Evolutionary conservation across 768 basidiomycete genomes (phyloP).

Genomic region (Candolleomyces aberdarensis): DNA sequence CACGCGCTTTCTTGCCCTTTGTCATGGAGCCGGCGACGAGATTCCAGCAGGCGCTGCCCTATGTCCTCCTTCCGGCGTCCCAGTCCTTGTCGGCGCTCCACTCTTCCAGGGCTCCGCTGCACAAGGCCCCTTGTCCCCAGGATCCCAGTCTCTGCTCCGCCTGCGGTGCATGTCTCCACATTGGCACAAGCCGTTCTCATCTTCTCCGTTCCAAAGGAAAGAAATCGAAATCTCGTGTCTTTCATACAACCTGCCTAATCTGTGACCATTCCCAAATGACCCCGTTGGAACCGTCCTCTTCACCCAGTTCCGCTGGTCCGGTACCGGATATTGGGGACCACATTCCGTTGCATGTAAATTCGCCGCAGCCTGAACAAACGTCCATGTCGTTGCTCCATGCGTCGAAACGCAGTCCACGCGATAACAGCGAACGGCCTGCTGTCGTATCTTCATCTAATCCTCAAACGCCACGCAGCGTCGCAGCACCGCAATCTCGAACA

Average conservation of each 20-base stretch:
- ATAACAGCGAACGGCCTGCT: conserved; percentile 5
- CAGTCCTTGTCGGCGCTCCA: conserved; percentile 65
- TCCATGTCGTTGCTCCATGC: background rate
- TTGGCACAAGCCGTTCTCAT: conserved; percentile 27
- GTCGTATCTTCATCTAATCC: conserved; percentile 3
- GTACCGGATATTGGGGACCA: background rate
- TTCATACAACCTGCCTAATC: conserved; percentile 26
- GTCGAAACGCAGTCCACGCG: background rate
- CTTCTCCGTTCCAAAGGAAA: conserved; percentile 3
- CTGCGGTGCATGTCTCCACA: conserved; percentile 52
- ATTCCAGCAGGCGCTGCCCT: conserved; percentile 48
- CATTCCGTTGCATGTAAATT: background rate
- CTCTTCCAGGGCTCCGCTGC: conserved; percentile 33
- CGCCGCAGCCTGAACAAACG: background rate
- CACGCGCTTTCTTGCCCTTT: conserved; percentile 1
- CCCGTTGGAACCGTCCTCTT: conserved; percentile 13
- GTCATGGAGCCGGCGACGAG: conserved; percentile 34
- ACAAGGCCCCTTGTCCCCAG: conserved; percentile 18
- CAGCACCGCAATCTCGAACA: conserved; percentile 28
- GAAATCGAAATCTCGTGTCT: conserved; percentile 1
- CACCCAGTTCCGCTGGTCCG: background rate
- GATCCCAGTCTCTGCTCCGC: conserved; percentile 37
- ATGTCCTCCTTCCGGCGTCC: conserved; percentile 46
- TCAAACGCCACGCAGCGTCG: conserved; percentile 7
- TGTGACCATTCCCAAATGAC: conserved; percentile 25